Evolutionary conservation across 495 filamentous ascomycete species (phyloP).

Genomic region (Glutinoglossum americanum): DNA sequence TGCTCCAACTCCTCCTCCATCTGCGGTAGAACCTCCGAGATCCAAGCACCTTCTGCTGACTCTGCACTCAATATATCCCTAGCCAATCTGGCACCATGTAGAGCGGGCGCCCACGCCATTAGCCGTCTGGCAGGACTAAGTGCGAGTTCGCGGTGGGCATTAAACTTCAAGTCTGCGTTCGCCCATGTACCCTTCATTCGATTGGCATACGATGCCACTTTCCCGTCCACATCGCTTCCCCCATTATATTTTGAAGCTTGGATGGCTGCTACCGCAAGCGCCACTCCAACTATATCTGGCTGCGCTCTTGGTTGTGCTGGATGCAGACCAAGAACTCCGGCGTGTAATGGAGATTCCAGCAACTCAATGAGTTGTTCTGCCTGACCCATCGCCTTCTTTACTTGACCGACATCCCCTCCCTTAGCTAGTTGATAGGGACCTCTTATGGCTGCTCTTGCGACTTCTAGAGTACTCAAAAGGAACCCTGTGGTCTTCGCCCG

Average conservation of each 20-base stretch:
- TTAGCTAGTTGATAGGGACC: conserved; percentile 10
- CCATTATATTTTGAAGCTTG: conserved; percentile 11
- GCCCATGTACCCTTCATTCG: conserved; percentile 11
- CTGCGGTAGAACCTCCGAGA: background rate
- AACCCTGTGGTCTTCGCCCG: conserved; percentile 13
- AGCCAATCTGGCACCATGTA: background rate
- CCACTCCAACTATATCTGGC: conserved; percentile 15
- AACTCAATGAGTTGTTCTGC: conserved; percentile 15
- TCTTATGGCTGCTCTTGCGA: conserved; percentile 11
- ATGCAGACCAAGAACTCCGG: conserved; percentile 4
- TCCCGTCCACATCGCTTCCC: conserved; percentile 16
- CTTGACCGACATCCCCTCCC: conserved; percentile 9
- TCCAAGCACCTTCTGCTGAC: background rate
- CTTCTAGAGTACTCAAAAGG: conserved; percentile 5
- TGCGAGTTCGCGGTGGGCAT: too few species aligned
- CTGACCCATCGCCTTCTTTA: conserved; percentile 12
- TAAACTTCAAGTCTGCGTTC: background rate
- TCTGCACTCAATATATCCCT: background rate
- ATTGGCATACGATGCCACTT: conserved; percentile 17
- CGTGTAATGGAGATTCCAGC: conserved; percentile 16
- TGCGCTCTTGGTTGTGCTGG: conserved; percentile 11
- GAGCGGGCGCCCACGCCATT: background rate
- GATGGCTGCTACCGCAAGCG: conserved; percentile 18
- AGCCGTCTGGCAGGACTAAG: too few species aligned
- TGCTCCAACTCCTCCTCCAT: background rate